Conservation (phyloP, 805 yeast species). For the Kregervanrija fluxuum region DNA sequence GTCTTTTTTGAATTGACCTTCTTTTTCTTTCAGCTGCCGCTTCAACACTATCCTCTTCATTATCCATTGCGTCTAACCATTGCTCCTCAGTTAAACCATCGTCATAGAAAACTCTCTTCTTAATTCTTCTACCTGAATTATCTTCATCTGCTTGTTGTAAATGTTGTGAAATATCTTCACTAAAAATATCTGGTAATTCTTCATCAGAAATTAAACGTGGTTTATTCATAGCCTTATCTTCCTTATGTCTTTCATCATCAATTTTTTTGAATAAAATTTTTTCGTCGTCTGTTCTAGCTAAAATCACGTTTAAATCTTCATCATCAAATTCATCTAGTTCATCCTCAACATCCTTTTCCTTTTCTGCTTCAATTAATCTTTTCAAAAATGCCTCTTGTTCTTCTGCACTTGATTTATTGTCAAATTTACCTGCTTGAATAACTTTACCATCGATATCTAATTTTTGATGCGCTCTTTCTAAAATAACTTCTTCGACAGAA, state of each 20-base stretch:
- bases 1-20: constrained; percentile 31
- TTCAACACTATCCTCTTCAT: constrained; percentile 57
- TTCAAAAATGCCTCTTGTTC: constrained; percentile 79
- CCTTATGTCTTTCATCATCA: constrained; percentile 46
- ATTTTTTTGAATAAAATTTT: constrained; percentile 45
- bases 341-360: constrained; percentile 33
- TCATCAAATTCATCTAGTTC: constrained; percentile 50
- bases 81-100: constrained; percentile 71
- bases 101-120: constrained; percentile 53
- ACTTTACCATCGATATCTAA: constrained; percentile 84
- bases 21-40: constrained; percentile 51
- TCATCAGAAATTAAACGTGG: constrained; percentile 55
- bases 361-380: constrained; percentile 64
- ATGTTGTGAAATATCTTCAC: constrained; percentile 46
- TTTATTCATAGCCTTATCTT: constrained; percentile 27
- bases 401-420: constrained; percentile 78
- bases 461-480: constrained; percentile 78
- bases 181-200: constrained; percentile 78
- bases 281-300: constrained; percentile 65
- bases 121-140: constrained; percentile 56
- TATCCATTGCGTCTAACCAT: constrained; percentile 74
- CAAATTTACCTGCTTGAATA: constrained; percentile 87
- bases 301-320: constrained; percentile 64
- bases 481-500: constrained; percentile 76
- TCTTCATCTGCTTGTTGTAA: constrained; percentile 34